phyloP scores from a whole-genome alignment of 1,284 basidiomycete genomes.

The Pyrrhoderma lamaoense region DNA sequence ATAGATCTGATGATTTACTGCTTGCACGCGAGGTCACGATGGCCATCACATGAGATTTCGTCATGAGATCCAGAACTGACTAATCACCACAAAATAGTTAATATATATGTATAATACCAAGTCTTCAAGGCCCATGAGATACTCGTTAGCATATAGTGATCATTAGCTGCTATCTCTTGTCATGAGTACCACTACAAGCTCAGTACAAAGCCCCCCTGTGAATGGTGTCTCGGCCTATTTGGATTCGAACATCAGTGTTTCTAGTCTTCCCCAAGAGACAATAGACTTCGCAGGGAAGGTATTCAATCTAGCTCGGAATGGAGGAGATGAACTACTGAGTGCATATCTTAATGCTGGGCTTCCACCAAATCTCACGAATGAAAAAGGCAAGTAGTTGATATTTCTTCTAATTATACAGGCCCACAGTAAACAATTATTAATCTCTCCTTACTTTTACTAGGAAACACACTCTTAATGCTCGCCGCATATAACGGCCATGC shows the following conservation, averaged over 20 bases:
- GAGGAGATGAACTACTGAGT: slow-evolving; percentile 44
- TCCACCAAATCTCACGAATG: slow-evolving; percentile 73
- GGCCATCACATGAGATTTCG: too few species aligned
- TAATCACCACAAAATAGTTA: too few species aligned
- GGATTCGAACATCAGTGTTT: background rate
- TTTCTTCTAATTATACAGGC: background rate
- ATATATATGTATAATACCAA: too few species aligned
- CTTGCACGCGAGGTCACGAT: too few species aligned
- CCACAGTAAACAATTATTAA: background rate
- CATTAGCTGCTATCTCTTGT: too few species aligned
- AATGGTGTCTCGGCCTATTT: too few species aligned
- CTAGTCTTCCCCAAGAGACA: slow-evolving; percentile 37
- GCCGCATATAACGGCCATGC: slow-evolving; percentile 73
- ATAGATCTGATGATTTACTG: too few species aligned
- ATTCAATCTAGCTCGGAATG: slow-evolving; percentile 69
- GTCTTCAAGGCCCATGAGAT: too few species aligned
- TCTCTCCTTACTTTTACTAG: slow-evolving; percentile 27
- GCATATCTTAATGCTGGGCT: slow-evolving; percentile 67
- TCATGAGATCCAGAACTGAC: too few species aligned
- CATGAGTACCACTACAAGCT: too few species aligned
- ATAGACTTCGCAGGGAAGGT: slow-evolving; percentile 66
- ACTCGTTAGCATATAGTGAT: too few species aligned
- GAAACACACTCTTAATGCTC: slow-evolving; percentile 79
- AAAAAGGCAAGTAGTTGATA: slow-evolving; percentile 40
- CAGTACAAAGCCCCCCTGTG: too few species aligned